Evolutionary conservation across 2,329 filamentous ascomycete genomes (phyloP).

Genomic region (Diaporthe batatas): DNA sequence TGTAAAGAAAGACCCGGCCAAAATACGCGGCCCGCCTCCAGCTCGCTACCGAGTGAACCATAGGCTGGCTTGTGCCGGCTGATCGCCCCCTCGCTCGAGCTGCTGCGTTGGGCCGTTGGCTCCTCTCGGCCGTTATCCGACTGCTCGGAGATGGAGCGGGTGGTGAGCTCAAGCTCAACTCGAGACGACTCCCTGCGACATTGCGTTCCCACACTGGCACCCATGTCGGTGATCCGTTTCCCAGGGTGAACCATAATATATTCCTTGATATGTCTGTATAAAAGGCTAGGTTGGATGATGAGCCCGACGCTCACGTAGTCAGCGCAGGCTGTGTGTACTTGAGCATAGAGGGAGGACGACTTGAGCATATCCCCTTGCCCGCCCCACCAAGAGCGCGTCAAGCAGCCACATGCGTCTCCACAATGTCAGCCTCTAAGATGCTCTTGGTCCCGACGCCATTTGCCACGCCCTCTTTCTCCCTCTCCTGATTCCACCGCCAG

Average conservation of each 20-base stretch:
- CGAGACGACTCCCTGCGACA: constrained; percentile 12
- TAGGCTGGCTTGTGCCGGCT: neutral
- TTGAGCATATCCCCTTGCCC: too few relatives aligned
- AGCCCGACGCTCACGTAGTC: neutral
- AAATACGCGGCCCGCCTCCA: neutral
- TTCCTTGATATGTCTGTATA: too few relatives aligned
- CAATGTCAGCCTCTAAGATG: constrained; percentile 21
- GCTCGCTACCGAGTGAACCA: neutral
- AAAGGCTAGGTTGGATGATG: neutral
- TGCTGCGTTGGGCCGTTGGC: neutral
- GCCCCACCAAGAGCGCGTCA: neutral
- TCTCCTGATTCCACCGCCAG: constrained; percentile 54
- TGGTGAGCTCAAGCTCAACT: constrained; percentile 14
- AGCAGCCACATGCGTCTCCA: constrained; percentile 24
- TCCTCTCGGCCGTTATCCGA: constrained; percentile 17
- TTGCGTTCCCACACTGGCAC: constrained; percentile 3
- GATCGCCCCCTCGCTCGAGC: neutral
- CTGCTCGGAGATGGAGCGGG: constrained; percentile 22
- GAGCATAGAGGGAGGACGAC: too few relatives aligned
- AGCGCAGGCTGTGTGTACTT: neutral
- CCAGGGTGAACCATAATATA: neutral
- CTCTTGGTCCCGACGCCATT: neutral
- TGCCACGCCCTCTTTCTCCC: constrained; percentile 7
- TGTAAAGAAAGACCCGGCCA: too few relatives aligned
- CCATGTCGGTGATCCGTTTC: neutral